Percentiles rank a stretch among this genome's conserved stretches.
Conservation (phyloP, 2,329 filamentous ascomycete genomes). For the Claviceps capensis region DNA sequence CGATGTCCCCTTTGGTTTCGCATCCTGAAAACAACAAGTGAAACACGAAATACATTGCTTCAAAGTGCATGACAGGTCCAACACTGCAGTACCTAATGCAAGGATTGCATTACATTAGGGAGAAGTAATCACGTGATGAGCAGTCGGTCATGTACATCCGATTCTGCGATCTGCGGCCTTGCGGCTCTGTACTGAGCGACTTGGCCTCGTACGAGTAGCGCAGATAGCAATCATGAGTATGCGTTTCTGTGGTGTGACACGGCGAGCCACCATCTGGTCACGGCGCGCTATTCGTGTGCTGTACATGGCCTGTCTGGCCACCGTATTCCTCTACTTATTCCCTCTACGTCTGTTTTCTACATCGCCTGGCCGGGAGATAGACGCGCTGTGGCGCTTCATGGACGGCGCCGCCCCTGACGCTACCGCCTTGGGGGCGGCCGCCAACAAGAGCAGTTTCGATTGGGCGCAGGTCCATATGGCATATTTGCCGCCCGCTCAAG, state of each 20-base stretch:
- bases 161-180: too few species aligned
- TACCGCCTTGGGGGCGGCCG: neutral
- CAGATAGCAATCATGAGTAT: neutral
- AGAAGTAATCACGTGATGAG: too few species aligned
- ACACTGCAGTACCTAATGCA: too few species aligned
- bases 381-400: neutral
- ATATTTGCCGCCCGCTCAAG: neutral
- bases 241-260: neutral
- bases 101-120: too few species aligned
- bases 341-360: neutral
- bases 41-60: too few species aligned
- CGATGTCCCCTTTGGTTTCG: too few species aligned
- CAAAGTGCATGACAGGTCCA: too few species aligned
- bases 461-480: neutral
- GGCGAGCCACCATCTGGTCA: neutral
- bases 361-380: neutral
- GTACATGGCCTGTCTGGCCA: neutral
- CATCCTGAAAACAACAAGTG: too few species aligned
- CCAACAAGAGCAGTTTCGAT: neutral
- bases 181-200: too few species aligned
- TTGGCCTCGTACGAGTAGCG: too few species aligned
- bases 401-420: neutral
- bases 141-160: too few species aligned
- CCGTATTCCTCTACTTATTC: neutral
- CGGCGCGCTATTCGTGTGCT: neutral